Evolutionary conservation across 345 rosid species (phyloP).

Genomic region (Populus tremula): DNA sequence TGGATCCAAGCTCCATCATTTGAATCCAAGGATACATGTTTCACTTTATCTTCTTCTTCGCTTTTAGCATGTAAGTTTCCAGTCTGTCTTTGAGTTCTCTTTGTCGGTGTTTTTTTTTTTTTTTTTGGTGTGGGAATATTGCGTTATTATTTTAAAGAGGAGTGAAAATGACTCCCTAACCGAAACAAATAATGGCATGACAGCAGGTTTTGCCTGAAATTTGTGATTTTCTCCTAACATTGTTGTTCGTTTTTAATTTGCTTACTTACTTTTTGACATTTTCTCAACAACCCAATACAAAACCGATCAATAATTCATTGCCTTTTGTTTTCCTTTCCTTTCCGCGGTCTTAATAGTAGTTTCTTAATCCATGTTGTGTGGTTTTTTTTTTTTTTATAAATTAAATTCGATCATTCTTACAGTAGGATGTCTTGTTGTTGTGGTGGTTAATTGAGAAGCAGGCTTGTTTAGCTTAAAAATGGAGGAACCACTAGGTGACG

Average conservation of each 20-base stretch:
- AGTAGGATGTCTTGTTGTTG: constrained; percentile 14
- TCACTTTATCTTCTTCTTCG: not conserved
- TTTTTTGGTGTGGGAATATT: not conserved
- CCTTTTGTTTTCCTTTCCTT: not conserved
- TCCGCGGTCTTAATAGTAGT: not conserved
- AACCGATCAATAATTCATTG: not conserved
- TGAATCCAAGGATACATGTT: constrained; percentile 1
- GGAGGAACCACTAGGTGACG: constrained; percentile 57
- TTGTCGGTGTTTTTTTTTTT: not conserved
- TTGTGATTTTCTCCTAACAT: not conserved
- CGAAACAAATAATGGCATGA: not conserved
- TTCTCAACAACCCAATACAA: constrained; percentile 8
- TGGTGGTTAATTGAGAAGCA: constrained; percentile 16
- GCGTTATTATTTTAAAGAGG: not conserved
- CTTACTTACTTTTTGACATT: not conserved
- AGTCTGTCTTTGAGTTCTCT: not conserved
- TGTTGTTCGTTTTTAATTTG: not conserved
- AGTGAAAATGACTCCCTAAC: constrained; percentile 28
- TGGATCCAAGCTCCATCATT: constrained; percentile 16
- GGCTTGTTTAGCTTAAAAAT: constrained; percentile 30
- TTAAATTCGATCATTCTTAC: not conserved
- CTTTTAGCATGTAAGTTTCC: constrained; percentile 8
- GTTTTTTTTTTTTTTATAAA: not conserved
- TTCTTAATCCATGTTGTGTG: not conserved
- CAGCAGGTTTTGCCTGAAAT: constrained; percentile 12